Evolutionary conservation across 768 basidiomycete species (phyloP).

Genomic region (Termitomyces bulborhizus): DNA sequence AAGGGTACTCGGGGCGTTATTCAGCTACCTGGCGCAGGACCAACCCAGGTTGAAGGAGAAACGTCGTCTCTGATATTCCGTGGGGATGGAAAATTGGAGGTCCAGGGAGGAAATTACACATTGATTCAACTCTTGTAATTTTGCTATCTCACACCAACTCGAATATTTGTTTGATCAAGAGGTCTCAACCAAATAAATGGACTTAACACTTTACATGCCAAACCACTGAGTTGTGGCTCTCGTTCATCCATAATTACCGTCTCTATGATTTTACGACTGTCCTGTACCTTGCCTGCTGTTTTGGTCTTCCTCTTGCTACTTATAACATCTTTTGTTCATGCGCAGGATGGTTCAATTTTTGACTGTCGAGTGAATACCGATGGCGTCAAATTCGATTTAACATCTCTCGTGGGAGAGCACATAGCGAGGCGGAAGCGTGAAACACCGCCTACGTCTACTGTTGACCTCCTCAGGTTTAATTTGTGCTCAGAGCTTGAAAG

Average conservation of each 20-base stretch:
- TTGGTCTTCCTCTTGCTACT: constrained; percentile 12
- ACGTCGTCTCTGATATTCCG: background rate
- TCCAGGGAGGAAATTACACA: constrained; percentile 11
- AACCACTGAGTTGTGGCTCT: background rate
- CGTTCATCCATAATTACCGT: background rate
- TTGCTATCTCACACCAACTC: background rate
- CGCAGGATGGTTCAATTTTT: constrained; percentile 38
- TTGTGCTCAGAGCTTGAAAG: constrained; percentile 55
- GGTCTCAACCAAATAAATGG: background rate
- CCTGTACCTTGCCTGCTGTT: constrained; percentile 6
- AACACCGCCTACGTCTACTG: constrained; percentile 57
- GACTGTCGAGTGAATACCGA: constrained; percentile 45
- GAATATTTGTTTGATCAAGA: background rate
- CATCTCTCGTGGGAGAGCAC: constrained; percentile 44
- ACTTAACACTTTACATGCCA: background rate
- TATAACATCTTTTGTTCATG: constrained; percentile 15
- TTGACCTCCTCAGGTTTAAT: constrained; percentile 59
- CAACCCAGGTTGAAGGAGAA: constrained; percentile 15
- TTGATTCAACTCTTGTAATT: constrained; percentile 3
- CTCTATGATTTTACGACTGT: constrained; percentile 18
- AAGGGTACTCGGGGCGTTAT: constrained; percentile 20
- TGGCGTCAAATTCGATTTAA: constrained; percentile 54
- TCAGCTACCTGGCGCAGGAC: constrained; percentile 20
- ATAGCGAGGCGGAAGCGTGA: constrained; percentile 43
- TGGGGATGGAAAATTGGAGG: background rate